phyloP scores from a whole-genome alignment of 805 yeast species.

The Schwanniomyces polymorphus region DNA sequence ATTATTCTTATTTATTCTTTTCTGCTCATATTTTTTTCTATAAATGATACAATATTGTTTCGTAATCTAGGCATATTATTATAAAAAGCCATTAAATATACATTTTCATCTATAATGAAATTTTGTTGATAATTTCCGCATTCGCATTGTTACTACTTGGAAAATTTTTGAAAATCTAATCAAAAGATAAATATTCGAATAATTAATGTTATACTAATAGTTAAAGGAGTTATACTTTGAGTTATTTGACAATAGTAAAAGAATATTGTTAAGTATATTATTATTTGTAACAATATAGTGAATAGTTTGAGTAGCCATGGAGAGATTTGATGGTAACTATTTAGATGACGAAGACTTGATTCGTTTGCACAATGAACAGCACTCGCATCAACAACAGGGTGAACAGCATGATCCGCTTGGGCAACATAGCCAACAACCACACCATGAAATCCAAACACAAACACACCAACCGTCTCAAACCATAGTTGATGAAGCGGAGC shows the following conservation, averaged over 20 bases:
- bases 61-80: no score
- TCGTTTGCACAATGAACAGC: constrained; percentile 16
- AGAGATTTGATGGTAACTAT: constrained; percentile 27
- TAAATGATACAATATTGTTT: no score
- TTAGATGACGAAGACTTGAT: constrained; percentile 27
- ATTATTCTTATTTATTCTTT: no score
- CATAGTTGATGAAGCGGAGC: constrained; percentile 41
- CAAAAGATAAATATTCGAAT: neutral
- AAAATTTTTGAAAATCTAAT: neutral
- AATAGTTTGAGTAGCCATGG: constrained; percentile 11
- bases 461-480: constrained; percentile 12
- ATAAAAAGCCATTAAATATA: no score
- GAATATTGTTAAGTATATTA: neutral
- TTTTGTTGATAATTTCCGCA: neutral
- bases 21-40: no score
- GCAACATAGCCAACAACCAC: constrained; percentile 4
- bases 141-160: neutral
- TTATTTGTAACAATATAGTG: neutral
- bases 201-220: neutral
- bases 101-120: neutral
- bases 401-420: neutral
- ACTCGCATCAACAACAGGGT: constrained; percentile 2
- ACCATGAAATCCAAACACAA: neutral
- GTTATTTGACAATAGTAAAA: neutral
- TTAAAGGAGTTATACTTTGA: neutral